Percentiles rank a stretch among this genome's conserved stretches.
Conservation (phyloP, 1,284 basidiomycete species). For the Dichomitus squalens region DNA sequence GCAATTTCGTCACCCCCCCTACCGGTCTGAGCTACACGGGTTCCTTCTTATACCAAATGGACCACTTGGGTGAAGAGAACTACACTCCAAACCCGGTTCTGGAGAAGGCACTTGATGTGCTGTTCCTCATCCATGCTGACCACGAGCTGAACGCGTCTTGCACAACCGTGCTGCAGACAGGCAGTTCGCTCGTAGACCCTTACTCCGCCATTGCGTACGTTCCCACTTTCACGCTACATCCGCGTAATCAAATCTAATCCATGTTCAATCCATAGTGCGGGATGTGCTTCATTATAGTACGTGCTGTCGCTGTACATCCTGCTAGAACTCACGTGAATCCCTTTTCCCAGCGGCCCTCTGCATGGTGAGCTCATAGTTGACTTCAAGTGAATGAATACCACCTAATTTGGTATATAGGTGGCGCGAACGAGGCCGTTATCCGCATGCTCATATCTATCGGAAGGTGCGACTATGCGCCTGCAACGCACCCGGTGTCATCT, state of each 20-base stretch:
- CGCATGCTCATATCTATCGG: slow-evolving; percentile 88
- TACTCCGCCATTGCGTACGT: slow-evolving; percentile 79
- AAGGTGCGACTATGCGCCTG: slow-evolving; percentile 48
- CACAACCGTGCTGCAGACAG: slow-evolving; percentile 84
- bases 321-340: not conserved
- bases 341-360: slow-evolving; percentile 65
- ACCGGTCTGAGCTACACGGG: slow-evolving; percentile 81
- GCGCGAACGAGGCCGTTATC: slow-evolving; percentile 88
- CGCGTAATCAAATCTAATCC: not conserved
- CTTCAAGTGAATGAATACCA: not conserved
- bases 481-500: not conserved
- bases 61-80: slow-evolving; percentile 71
- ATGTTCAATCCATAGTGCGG: slow-evolving; percentile 50
- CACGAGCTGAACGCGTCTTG: slow-evolving; percentile 86
- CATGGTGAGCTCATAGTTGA: slow-evolving; percentile 50
- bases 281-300: slow-evolving; percentile 82
- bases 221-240: not conserved
- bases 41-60: slow-evolving; percentile 88
- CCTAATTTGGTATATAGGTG: slow-evolving; percentile 45
- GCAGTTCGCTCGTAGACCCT: slow-evolving; percentile 86
- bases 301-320: slow-evolving; percentile 30
- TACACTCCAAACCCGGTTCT: slow-evolving; percentile 83
- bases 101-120: slow-evolving; percentile 80
- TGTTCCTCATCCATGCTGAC: slow-evolving; percentile 88
- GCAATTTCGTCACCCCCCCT: slow-evolving; percentile 85